Base-by-base conservation (phyloP, 2,329 filamentous ascomycete genomes). In the Apiospora marii region DNA sequence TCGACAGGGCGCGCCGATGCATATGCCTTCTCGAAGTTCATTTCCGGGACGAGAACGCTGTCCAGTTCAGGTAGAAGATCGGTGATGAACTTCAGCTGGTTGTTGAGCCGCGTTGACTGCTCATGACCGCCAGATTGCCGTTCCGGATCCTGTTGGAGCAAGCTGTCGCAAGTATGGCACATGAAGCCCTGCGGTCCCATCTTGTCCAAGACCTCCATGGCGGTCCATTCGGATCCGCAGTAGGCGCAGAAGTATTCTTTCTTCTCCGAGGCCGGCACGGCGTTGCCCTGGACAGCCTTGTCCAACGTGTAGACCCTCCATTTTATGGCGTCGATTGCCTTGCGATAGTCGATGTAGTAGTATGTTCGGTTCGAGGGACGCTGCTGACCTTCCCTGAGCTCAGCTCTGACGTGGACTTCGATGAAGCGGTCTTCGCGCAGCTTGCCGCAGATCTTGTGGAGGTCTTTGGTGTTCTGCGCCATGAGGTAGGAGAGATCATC, bases 261-360 rank as follows among this genome's bases (percentile, higher is more conserved):
- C 81, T 94, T 93, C 82, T 98, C 96, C 72, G 90, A 90, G 13
- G 92, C 92, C 0, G 94, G 92, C 24, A 94, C 91, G 22, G 94
- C 93, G 72, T 94, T 92, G 22, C 92, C 92, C 83, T 98, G 95
- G 73, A 98, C 94, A 71, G 93, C 91, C 81, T 96, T 95, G 76
- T 95, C 95, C 77, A 98, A 91, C 72, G 92, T 92, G 80, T 96
- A 95, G 70, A 98, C 91, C 74, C 94, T 92, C 89, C 93, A 99
- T 83, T 99, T 99, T 84, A 98, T 97, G 68, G 94, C 94, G 83
- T 99, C 96, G 79, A 99, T 94, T 48, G 96, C 94, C 72, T 94
- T 93, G 73, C 96, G 94, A 79, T 97, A 97, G 81, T 98, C 95
- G 81, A 99, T 96, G 83, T 94, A 99, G 85, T 97, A 99, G 87